Conservation (phyloP, 768 basidiomycete species). For the Cantharellus cinnabarinus region DNA sequence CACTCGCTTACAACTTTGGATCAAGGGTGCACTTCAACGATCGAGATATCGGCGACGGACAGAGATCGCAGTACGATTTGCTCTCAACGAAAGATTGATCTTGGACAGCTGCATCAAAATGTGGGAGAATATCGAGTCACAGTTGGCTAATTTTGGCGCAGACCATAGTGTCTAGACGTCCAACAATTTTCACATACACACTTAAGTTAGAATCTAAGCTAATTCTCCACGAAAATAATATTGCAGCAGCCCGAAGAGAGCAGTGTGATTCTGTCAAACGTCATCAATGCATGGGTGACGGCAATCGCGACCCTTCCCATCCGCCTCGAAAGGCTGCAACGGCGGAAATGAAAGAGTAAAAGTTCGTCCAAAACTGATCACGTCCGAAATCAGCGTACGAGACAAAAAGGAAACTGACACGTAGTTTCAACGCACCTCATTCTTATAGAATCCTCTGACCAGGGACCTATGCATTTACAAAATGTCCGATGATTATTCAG, state of each 20-base stretch:
- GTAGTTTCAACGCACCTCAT: neutral
- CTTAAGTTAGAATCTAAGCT: no score
- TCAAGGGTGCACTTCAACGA: neutral
- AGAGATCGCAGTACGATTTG: slow-evolving; percentile 5
- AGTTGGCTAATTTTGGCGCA: no score
- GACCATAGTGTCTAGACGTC: no score
- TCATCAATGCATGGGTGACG: neutral
- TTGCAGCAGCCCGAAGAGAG: neutral
- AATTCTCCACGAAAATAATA: no score
- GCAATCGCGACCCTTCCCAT: neutral
- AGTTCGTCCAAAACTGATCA: neutral
- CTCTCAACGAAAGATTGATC: slow-evolving; percentile 5
- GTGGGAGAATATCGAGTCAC: slow-evolving; percentile 2
- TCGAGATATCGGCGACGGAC: neutral
- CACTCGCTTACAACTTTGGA: neutral
- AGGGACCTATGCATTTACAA: neutral
- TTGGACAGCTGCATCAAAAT: slow-evolving; percentile 5
- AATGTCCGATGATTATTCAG: neutral
- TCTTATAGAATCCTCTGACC: neutral
- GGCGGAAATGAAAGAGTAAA: neutral
- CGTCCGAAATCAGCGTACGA: no score
- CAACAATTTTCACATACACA: no score
- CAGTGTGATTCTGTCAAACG: neutral
- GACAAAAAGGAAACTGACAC: neutral
- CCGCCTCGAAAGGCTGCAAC: neutral